Evolutionary conservation across 176 grass and related monocot species (phyloP).

Genomic region (Rhynchospora tenuis): DNA sequence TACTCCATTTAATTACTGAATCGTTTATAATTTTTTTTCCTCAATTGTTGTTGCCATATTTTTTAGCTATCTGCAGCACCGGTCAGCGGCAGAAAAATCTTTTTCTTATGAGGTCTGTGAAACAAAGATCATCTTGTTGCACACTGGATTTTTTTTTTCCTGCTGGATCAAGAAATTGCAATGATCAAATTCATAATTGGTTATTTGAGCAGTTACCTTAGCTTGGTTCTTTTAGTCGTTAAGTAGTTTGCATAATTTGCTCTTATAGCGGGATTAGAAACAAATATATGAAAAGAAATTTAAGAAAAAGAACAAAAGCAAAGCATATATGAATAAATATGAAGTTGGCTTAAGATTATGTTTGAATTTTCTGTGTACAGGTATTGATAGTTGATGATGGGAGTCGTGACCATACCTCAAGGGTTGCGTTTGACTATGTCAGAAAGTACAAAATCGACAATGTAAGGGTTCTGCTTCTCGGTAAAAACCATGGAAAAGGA

Average conservation of each 20-base stretch:
- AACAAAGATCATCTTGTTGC: neutral
- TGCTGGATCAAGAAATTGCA: neutral
- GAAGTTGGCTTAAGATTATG: neutral
- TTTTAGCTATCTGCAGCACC: slow-evolving; percentile 72
- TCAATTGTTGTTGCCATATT: slow-evolving; percentile 5
- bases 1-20: neutral
- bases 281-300: neutral
- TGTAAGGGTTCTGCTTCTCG: slow-evolving; percentile 86
- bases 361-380: slow-evolving; percentile 29
- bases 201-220: neutral
- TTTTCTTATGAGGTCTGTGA: slow-evolving; percentile 87
- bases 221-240: neutral
- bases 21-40: slow-evolving; percentile 2
- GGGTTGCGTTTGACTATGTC: slow-evolving; percentile 74
- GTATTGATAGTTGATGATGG: slow-evolving; percentile 96
- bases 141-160: neutral
- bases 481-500: slow-evolving; percentile 95
- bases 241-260: neutral
- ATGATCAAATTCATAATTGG: neutral
- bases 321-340: neutral
- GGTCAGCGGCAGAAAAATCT: slow-evolving; percentile 46
- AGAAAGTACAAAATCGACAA: slow-evolving; percentile 71
- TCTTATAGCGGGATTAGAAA: neutral
- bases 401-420: slow-evolving; percentile 71
- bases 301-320: neutral